phyloP scores from a whole-genome alignment of 139 green algal genomes.

The Chlamydomonas sp. region DNA sequence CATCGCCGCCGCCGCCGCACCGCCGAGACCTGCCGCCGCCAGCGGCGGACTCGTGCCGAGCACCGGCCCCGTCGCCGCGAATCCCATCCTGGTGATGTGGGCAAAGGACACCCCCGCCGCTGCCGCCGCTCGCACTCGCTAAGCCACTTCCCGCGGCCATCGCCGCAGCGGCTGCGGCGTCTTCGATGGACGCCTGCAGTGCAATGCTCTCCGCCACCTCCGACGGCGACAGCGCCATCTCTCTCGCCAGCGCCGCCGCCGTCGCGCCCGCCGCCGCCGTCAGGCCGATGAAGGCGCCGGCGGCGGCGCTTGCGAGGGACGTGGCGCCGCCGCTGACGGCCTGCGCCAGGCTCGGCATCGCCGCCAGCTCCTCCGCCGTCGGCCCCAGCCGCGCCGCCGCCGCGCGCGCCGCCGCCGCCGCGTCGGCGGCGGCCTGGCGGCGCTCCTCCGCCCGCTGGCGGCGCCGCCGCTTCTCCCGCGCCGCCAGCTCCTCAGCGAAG shows the following conservation, averaged over 20 bases:
- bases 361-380: slow-evolving; percentile 61
- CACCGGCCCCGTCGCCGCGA: slow-evolving; percentile 75
- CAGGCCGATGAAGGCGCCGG: not conserved
- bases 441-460: slow-evolving; percentile 37
- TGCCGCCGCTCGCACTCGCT: not conserved
- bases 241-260: slow-evolving; percentile 24
- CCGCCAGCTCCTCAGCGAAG: slow-evolving; percentile 75
- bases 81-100: slow-evolving; percentile 73
- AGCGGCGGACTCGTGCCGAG: slow-evolving; percentile 44
- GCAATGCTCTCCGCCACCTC: slow-evolving; percentile 42
- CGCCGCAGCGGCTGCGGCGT: not conserved
- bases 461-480: slow-evolving; percentile 59
- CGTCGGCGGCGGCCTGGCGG: slow-evolving; percentile 43
- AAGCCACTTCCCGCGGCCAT: not conserved
- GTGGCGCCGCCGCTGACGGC: not conserved
- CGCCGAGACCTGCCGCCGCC: not conserved
- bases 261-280: slow-evolving; percentile 15
- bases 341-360: slow-evolving; percentile 41
- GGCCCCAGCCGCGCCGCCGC: slow-evolving; percentile 44
- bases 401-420: slow-evolving; percentile 49
- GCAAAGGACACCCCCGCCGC: slow-evolving; percentile 70
- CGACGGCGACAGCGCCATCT: slow-evolving; percentile 15
- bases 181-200: slow-evolving; percentile 41
- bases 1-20: not conserved
- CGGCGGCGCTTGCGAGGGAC: not conserved